Conservation (phyloP, 331 rosid genomes). For the Arachis monticola region DNA sequence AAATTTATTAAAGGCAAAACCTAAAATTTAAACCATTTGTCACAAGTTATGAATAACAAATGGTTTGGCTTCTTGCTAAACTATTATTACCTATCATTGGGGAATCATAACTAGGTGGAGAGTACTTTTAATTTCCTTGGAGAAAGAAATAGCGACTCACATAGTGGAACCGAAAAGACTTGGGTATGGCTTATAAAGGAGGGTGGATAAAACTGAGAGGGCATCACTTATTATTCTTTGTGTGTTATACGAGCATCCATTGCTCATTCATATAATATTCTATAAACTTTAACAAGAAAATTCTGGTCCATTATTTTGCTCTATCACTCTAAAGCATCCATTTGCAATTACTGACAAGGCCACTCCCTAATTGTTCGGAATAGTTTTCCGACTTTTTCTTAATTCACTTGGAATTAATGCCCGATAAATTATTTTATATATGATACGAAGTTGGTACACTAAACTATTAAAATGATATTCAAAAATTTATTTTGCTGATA, state of each 20-base stretch:
- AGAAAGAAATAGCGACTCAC: neutral
- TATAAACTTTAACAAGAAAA: constrained; percentile 22
- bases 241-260: neutral
- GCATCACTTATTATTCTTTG: neutral
- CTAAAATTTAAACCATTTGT: too few relatives aligned
- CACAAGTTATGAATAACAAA: too few relatives aligned
- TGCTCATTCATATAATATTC: neutral
- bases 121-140: neutral
- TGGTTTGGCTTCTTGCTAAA: too few relatives aligned
- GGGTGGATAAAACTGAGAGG: neutral
- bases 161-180: neutral
- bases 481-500: too few relatives aligned
- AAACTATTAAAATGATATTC: too few relatives aligned
- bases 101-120: too few relatives aligned
- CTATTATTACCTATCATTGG: too few relatives aligned
- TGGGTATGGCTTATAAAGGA: neutral
- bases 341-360: constrained; percentile 34
- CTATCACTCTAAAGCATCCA: constrained; percentile 27
- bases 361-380: constrained; percentile 12
- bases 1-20: too few relatives aligned
- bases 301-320: constrained; percentile 38
- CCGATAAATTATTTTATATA: neutral
- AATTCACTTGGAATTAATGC: constrained; percentile 41
- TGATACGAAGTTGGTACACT: too few relatives aligned
- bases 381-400: constrained; percentile 47